Conservation (phyloP, 257 asterid species). For the Jacaranda mimosifolia region DNA sequence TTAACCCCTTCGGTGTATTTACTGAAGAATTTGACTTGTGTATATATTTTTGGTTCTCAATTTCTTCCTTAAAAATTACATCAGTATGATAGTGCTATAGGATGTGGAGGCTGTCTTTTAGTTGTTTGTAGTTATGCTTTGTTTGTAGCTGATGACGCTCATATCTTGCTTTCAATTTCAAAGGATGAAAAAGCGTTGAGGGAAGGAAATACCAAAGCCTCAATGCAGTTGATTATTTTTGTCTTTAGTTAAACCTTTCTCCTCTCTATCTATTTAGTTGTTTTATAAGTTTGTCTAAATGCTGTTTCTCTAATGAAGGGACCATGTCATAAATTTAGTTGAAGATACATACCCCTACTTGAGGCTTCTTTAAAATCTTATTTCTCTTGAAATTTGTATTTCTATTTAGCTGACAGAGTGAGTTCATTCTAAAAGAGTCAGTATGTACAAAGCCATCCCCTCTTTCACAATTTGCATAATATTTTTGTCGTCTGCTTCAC, state of each 20-base stretch:
- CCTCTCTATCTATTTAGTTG: not conserved
- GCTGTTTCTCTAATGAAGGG: not conserved
- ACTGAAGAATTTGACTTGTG: too few species aligned
- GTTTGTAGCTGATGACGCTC: too few species aligned
- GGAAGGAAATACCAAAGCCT: not conserved
- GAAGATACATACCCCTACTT: not conserved
- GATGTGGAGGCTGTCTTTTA: too few species aligned
- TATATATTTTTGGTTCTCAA: too few species aligned
- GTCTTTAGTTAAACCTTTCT: not conserved
- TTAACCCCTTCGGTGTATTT: too few species aligned
- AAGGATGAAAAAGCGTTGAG: not conserved
- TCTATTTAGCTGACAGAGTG: not conserved
- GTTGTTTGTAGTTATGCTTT: too few species aligned
- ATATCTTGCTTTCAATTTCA: too few species aligned
- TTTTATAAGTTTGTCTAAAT: not conserved
- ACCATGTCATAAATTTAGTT: not conserved
- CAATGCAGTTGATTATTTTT: not conserved
- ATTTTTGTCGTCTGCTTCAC: too few species aligned
- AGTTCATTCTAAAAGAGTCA: not conserved
- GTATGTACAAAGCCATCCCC: not conserved
- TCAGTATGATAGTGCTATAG: too few species aligned
- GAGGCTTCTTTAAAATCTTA: not conserved
- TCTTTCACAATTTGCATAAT: slow-evolving; percentile 10
- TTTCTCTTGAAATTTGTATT: not conserved
- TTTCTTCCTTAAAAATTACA: too few species aligned